Base-by-base conservation (phyloP, 192 early-diverging fungal species). In the Coemansia sp. region DNA sequence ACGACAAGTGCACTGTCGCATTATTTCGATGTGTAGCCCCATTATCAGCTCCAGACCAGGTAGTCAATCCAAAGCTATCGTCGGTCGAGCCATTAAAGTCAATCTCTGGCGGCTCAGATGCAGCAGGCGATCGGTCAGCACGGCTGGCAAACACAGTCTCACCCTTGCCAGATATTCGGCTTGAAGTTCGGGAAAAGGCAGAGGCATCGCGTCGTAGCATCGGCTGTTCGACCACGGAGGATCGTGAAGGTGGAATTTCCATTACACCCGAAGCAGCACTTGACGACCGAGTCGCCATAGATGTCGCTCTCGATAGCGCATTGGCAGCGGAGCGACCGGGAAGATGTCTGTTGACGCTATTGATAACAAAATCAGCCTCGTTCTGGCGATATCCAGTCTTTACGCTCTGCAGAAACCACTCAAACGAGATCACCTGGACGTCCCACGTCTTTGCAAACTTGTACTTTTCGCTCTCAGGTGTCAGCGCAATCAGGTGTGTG, bases 401-500 rank as follows among this genome's bases (percentile, higher is more conserved):
- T 19, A 81, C 16, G 22, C 58, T 58, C n/a, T 64, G 42, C 9
- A 71, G 14, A 43, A 81, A 59, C 78, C 78, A 81, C 31, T 63
- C 58, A 12, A 71, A 19, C 2, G 72, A 61, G 12, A 81, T 72
- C 5, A 75, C 40, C 9, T 52, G 54, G 19, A 75, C 25, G 18
- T 47, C 47, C 64, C 72, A 74, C 11, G 58, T 48, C 50, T 55
- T 64, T 28, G 72, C 78, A 62, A 68, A 81, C 68, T 53, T 60
- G 65, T 61, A 81, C 42, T 81, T 81, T 53, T 81, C 60, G 24
- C 72, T 68, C 6, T 65, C 28, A 0, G 61, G 56, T 2, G 43
- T 42, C 6, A 31, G 49, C 2, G 71, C 64, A 48, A 81, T 74
- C 25, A 81, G 61, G 27, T 81, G 78, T 14, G 78, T 75, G 65